Evolutionary conservation across 192 early-diverging fungal species (phyloP).

Genomic region (Haplosporangium gracile): DNA sequence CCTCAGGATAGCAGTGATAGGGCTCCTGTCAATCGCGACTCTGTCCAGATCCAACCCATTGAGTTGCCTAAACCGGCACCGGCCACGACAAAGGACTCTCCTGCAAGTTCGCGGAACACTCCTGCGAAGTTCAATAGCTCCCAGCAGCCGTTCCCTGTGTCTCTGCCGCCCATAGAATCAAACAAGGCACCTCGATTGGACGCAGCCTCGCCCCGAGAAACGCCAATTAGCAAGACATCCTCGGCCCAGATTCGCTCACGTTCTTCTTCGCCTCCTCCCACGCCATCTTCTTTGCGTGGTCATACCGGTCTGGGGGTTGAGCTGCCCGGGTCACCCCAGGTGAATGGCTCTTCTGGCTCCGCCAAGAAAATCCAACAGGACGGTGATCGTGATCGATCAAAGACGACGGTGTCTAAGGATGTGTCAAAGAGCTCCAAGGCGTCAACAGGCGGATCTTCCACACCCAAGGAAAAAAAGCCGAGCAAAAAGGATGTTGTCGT

Average conservation of each 20-base stretch:
- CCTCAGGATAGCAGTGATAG: background rate
- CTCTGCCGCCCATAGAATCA: background rate
- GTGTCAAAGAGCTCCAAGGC: background rate
- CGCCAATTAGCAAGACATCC: background rate
- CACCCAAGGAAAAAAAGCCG: slow-evolving; percentile 21
- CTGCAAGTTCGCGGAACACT: background rate
- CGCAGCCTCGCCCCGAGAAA: background rate
- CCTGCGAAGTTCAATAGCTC: background rate
- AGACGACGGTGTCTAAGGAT: background rate
- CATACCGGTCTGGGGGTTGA: background rate
- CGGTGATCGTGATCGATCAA: background rate
- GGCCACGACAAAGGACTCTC: background rate
- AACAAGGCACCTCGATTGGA: background rate
- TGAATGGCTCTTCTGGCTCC: background rate
- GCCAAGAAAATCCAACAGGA: background rate
- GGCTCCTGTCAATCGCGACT: background rate
- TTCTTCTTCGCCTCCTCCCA: background rate
- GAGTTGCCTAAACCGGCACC: background rate
- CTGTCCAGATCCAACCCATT: background rate
- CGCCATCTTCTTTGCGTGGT: background rate
- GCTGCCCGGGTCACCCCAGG: background rate
- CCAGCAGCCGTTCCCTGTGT: background rate
- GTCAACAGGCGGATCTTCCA: background rate
- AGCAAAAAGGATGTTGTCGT: slow-evolving; percentile 15
- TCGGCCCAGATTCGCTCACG: background rate